Evolutionary conservation across 768 basidiomycete genomes (phyloP), one percentile per base, ranked within the genome.

Genomic region (Serendipita sp.): DNA sequence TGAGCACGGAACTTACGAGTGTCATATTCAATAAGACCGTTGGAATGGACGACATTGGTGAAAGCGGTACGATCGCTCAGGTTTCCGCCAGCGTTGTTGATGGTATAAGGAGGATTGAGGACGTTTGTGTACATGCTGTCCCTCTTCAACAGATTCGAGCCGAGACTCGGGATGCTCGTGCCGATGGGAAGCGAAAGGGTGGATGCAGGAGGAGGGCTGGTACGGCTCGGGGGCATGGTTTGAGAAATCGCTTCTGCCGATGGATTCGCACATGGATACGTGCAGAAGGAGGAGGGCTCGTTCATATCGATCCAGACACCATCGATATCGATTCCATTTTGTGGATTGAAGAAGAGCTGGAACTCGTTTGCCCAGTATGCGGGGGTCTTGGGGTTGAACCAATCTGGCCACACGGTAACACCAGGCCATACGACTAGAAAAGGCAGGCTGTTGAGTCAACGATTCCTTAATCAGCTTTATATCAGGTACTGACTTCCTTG

Each of bases 281-380:
- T 73, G 73, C 84, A 87, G 74, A 86, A 86, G 83, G 85, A 64
- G 6, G 63, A 48, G 62, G 10, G 63, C 33, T n/a, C 11, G 40
- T 43, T 85, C 83, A 85, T 84, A 69, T 85, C 81, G 0, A 85
- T 73, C 85, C 85, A 87, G 48, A 86, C 77, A 0, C 84, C 84
- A 23, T 80, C 79, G 68, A 80, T 83, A n/a, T 79, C 73, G n/a
- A 87, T 74, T 0, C 81, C 83, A 0, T 69, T 66, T 2, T 73
- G 65, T 10, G 81, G 76, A 65, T 74, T 75, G 70, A 82, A 85
- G 75, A 76, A 83, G 82, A 84, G 68, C 83, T 84, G 68, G 64
- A 85, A 71, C 2, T 79, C 80, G 33, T 85, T 82, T 0, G 78
- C 79, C 86, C 86, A 87, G 75, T 80, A 83, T 31, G 70, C 62